Percentiles rank a stretch among this genome's conserved stretches.
Conservation (phyloP, 306 rosid species). For the Vachellia pachyceras region DNA sequence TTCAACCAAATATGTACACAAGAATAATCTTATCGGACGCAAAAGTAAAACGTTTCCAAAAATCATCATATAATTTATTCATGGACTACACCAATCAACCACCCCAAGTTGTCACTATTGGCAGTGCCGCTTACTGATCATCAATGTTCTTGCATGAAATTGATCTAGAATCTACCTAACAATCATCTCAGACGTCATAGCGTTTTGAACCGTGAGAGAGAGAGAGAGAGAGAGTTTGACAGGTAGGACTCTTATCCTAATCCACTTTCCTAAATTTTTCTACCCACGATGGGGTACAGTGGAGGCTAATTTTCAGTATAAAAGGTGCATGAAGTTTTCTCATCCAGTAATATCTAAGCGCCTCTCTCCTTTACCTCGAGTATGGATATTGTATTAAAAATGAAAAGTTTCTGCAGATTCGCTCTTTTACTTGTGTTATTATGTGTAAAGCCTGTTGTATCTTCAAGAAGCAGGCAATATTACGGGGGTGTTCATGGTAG, state of each 20-base stretch:
- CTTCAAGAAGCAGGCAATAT: constrained; percentile 50
- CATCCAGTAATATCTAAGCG: constrained; percentile 34
- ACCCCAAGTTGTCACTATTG: constrained; percentile 52
- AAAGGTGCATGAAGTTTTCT: constrained; percentile 47
- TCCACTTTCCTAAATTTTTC: constrained; percentile 37
- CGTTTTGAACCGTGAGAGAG: constrained; percentile 37
- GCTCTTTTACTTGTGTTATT: constrained; percentile 41
- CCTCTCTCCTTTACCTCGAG: constrained; percentile 23
- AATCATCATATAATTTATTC: constrained; percentile 19
- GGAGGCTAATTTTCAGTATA: constrained; percentile 40
- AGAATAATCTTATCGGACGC: not conserved
- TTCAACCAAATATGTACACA: not conserved
- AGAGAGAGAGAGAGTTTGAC: constrained; percentile 35
- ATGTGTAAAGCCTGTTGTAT: constrained; percentile 42
- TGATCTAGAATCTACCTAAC: constrained; percentile 55
- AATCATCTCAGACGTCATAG: constrained; percentile 54
- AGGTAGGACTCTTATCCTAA: constrained; percentile 53
- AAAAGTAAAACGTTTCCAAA: constrained; percentile 7
- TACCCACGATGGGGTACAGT: constrained; percentile 4
- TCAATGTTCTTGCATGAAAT: constrained; percentile 54
- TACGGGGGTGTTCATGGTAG: constrained; percentile 10
- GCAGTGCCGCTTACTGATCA: constrained; percentile 52
- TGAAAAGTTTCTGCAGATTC: constrained; percentile 18
- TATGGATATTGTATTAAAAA: constrained; percentile 48
- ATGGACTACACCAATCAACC: constrained; percentile 44